phyloP scores from a whole-genome alignment of 306 rosid species.

The Prinsepia uniflora region DNA sequence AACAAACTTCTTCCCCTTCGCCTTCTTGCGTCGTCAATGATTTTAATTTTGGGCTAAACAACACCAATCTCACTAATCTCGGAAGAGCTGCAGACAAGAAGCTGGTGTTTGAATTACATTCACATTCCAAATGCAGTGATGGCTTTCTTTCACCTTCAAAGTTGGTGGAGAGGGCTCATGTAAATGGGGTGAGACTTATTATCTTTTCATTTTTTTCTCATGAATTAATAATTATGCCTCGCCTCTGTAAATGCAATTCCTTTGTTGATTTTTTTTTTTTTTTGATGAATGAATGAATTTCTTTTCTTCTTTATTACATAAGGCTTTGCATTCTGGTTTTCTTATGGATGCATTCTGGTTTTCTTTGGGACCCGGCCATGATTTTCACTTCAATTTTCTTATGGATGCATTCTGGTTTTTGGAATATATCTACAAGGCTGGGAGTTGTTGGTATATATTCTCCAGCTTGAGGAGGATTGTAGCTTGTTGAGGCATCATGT shows the following conservation, averaged over 20 bases:
- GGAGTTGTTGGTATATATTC: not conserved
- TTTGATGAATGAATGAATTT: not conserved
- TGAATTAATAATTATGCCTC: no score
- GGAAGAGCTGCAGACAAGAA: slow-evolving; percentile 63
- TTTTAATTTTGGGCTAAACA: slow-evolving; percentile 66
- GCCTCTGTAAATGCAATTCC: not conserved
- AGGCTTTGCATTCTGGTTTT: no score
- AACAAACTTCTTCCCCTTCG: slow-evolving; percentile 38
- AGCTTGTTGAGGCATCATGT: not conserved
- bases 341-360: no score
- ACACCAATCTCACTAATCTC: slow-evolving; percentile 1
- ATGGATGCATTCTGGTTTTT: no score
- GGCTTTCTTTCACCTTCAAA: slow-evolving; percentile 91
- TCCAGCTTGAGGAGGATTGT: not conserved
- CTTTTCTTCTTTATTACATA: no score
- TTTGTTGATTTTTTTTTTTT: not conserved
- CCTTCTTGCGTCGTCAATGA: slow-evolving; percentile 68
- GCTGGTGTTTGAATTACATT: slow-evolving; percentile 76
- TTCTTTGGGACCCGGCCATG: no score
- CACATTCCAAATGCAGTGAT: slow-evolving; percentile 91
- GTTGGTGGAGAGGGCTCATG: slow-evolving; percentile 80
- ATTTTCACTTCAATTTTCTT: no score
- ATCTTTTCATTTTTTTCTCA: not conserved
- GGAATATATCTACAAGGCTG: no score
- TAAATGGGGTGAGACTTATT: slow-evolving; percentile 60